Evolutionary conservation across 306 rosid genomes (phyloP), one percentile per base, ranked within the genome.

Genomic region (Cicer arietinum): DNA sequence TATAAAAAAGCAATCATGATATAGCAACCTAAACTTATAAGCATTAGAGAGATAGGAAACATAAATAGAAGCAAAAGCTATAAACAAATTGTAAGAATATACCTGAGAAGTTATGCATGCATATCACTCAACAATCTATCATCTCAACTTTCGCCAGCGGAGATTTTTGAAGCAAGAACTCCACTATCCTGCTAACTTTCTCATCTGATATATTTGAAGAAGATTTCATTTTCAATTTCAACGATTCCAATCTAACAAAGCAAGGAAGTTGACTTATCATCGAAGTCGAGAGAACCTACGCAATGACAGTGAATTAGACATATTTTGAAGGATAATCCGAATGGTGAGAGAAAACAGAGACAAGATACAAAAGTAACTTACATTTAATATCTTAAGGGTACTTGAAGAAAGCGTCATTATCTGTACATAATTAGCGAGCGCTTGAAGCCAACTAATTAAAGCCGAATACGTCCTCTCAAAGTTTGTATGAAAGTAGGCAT

Each of bases 371-470:
- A 39, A 60, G 45, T 8, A 69, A 77, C 77, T 70, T 53, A 77
- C 81, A 77, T 59, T 41, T 39, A 77, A 70, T 69, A 77, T 70
- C 56, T 69, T 51, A 39, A 77, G 63, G 35, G 81, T 77, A n/a
- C 64, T 59, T 4, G 76, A 77, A 18, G 76, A 69, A 17, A 77
- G 76, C 47, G 42, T 63, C 82, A 79, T 14, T 8, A 3, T 63
- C 74, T 64, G 53, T 9, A 63, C 82, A 79, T 78, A 47, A 48
- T 37, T 50, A 43, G 74, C 73, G 0, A 79, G 41, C 73, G 25
- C 51, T 53, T 53, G 42, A 30, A 79, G 61, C 68, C 69, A 72
- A 67, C 42, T 71, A 14, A 79, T 22, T n/a, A 71, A n/a, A 25
- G 63, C n/a, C 6, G 14, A 45, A 68, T 46, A 35, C 2, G 11